Evolutionary conservation across 495 filamentous ascomycete species (phyloP).

Genomic region (Hypoxylon cercidicola): DNA sequence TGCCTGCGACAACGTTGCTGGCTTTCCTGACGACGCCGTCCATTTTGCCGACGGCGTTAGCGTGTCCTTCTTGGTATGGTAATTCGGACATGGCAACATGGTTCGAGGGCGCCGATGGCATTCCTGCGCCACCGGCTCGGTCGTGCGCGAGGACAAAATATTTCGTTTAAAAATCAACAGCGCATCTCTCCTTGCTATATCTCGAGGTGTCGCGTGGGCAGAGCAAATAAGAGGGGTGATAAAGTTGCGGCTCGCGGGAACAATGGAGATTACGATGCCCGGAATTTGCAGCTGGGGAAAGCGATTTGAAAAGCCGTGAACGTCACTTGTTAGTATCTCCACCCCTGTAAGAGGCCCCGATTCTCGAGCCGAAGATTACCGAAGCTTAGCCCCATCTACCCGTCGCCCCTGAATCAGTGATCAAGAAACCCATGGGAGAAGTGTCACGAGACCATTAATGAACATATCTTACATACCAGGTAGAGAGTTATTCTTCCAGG

Average conservation of each 20-base stretch:
- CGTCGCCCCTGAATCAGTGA: constrained; percentile 12
- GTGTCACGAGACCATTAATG: constrained; percentile 28
- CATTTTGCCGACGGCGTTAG: constrained; percentile 39
- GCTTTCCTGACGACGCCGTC: constrained; percentile 38
- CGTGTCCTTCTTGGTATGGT: constrained; percentile 50
- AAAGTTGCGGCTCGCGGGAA: neutral
- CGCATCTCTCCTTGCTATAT: constrained; percentile 15
- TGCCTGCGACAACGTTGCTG: constrained; percentile 33
- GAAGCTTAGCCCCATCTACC: constrained; percentile 41
- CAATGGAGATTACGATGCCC: constrained; percentile 19
- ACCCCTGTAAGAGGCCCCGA: constrained; percentile 21
- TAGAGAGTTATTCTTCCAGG: too few relatives aligned
- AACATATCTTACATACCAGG: neutral
- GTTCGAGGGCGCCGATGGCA: constrained; percentile 60
- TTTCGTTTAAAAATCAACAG: constrained; percentile 9
- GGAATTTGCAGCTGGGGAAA: constrained; percentile 37
- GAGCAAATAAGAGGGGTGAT: neutral
- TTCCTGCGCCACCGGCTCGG: constrained; percentile 52
- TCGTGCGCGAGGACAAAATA: constrained; percentile 6
- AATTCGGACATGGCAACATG: constrained; percentile 60
- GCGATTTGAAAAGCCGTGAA: constrained; percentile 40
- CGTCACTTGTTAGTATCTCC: constrained; percentile 38
- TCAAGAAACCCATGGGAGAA: neutral
- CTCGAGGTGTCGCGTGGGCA: constrained; percentile 3
- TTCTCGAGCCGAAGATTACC: constrained; percentile 46